These are phyloP conservation scores for Lactuca sativa DNA, from an alignment of 129 eudicot genomes.

Conservation along the genomic window DNA sequence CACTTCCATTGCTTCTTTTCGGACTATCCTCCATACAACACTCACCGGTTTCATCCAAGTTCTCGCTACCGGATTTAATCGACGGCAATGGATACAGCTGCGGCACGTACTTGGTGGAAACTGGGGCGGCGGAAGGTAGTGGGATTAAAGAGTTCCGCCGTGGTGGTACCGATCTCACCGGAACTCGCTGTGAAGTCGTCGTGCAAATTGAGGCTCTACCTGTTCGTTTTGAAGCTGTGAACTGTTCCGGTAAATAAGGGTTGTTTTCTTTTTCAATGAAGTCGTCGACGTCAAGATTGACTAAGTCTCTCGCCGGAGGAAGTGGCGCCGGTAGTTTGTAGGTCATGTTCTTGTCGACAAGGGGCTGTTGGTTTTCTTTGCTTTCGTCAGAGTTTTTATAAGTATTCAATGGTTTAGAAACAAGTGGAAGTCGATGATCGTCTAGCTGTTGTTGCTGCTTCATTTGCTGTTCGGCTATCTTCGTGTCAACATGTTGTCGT, in stretches of 20 bases:
- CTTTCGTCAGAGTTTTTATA: conserved; percentile 37
- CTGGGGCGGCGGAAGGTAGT: conserved; percentile 39
- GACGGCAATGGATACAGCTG: conserved; percentile 49
- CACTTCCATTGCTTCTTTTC: conserved; percentile 44
- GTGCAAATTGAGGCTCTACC: conserved; percentile 84
- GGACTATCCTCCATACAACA: conserved; percentile 63
- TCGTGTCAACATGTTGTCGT: conserved; percentile 81
- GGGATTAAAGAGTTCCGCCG: conserved; percentile 78
- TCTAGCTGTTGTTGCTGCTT: conserved; percentile 54
- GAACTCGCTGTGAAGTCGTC: conserved; percentile 38
- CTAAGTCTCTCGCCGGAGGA: conserved; percentile 29
- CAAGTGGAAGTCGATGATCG: conserved; percentile 64
- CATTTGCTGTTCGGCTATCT: conserved; percentile 73
- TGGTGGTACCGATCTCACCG: conserved; percentile 44
- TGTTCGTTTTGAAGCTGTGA: conserved; percentile 44
- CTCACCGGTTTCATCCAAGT: conserved; percentile 9
- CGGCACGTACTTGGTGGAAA: conserved; percentile 37
- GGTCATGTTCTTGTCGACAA: conserved; percentile 45
- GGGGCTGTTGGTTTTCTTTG: conserved; percentile 42
- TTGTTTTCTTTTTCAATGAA: conserved; percentile 72
- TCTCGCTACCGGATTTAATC: conserved; percentile 30
- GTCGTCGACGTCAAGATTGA: conserved; percentile 45
- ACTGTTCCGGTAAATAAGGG: conserved; percentile 51
- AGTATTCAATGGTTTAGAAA: conserved; percentile 36
- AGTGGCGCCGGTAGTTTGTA: conserved; percentile 42